Percentiles rank a stretch among this genome's conserved stretches.
Evolutionary conservation across 306 rosid genomes (phyloP).

Genomic region (Lathyrus oleraceus): DNA sequence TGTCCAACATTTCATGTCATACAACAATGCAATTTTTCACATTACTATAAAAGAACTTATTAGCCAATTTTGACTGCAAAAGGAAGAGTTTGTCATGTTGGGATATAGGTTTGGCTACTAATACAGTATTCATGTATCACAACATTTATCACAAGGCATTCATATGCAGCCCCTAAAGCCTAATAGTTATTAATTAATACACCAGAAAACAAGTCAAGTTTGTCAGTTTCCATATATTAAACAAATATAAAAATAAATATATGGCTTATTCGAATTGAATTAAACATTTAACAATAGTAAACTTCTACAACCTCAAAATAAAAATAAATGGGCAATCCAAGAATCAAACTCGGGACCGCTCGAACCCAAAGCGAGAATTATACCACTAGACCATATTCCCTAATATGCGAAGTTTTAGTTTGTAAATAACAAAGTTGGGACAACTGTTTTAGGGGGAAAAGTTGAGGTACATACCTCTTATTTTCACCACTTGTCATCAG

Average conservation of each 20-base stretch:
- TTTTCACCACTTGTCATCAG: background rate
- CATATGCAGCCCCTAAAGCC: background rate
- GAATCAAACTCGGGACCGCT: background rate
- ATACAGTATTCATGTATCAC: background rate
- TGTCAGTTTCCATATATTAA: background rate
- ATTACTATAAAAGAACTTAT: too few species aligned
- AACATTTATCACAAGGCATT: background rate
- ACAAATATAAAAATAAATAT: background rate
- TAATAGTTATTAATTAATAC: too few species aligned
- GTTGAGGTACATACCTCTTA: background rate
- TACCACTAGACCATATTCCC: too few species aligned
- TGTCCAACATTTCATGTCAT: too few species aligned
- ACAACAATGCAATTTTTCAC: background rate
- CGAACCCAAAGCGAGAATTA: too few species aligned
- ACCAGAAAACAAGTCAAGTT: background rate
- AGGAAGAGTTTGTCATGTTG: too few species aligned
- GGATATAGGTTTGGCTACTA: too few species aligned
- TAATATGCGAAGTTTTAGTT: too few species aligned
- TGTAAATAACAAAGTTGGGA: too few species aligned
- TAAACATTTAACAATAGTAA: too few species aligned
- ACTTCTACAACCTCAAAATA: too few species aligned
- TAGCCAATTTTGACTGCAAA: background rate
- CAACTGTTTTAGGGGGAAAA: background rate
- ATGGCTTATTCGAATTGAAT: background rate
- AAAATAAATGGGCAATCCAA: background rate